A percentile compares a stretch with the other conserved stretches of the same genome.
phyloP scores from a whole-genome alignment of 1,284 basidiomycete genomes.

The Pseudozyma pruni region DNA sequence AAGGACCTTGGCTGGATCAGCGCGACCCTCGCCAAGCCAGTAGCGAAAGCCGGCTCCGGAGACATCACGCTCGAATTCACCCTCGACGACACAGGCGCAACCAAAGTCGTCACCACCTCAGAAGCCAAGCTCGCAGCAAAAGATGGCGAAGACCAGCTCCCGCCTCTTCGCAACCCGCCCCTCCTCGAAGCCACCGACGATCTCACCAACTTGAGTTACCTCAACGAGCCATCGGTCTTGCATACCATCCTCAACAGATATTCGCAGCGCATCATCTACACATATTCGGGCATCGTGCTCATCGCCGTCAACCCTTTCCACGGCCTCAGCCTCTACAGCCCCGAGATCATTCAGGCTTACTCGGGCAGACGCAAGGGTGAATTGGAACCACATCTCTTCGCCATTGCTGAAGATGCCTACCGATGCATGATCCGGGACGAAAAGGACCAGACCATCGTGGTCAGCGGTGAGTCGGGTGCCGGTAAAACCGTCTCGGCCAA shows the following conservation, averaged over 20 bases:
- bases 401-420: slow-evolving; percentile 98
- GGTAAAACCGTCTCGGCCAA: slow-evolving; percentile 99
- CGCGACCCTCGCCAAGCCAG: slow-evolving; percentile 77
- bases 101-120: slow-evolving; percentile 57
- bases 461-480: slow-evolving; percentile 98
- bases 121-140: slow-evolving; percentile 51
- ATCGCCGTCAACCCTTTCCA: slow-evolving; percentile 99
- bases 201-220: slow-evolving; percentile 93
- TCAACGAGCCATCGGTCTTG: slow-evolving; percentile 95
- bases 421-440: slow-evolving; percentile 95
- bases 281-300: slow-evolving; percentile 95
- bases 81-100: slow-evolving; percentile 60
- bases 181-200: slow-evolving; percentile 96
- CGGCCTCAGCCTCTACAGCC: slow-evolving; percentile 77
- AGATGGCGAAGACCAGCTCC: slow-evolving; percentile 71
- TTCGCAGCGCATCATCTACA: slow-evolving; percentile 96
- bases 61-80: slow-evolving; percentile 57
- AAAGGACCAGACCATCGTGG: slow-evolving; percentile 97
- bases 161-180: slow-evolving; percentile 95
- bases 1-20: slow-evolving; percentile 92
- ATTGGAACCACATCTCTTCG: slow-evolving; percentile 96
- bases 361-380: slow-evolving; percentile 91
- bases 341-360: slow-evolving; percentile 97
- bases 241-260: slow-evolving; percentile 98
- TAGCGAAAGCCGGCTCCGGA: slow-evolving; percentile 41